Conservation (phyloP, 1,139 yeast genomes). For the Yamadazyma sp. region DNA sequence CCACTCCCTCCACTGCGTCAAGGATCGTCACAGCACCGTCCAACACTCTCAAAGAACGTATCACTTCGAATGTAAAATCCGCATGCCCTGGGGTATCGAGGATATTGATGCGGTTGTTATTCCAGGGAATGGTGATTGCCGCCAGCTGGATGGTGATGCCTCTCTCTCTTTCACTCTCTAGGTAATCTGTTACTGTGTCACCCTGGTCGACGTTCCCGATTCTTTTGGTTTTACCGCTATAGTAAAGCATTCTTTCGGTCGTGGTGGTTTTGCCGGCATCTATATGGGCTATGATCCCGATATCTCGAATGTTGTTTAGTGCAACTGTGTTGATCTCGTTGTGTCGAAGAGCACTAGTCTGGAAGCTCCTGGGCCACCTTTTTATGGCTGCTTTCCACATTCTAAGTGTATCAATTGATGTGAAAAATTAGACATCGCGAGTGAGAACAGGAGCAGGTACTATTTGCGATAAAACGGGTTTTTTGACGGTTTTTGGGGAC, state of each 20-base stretch:
- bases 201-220: constrained; percentile 97
- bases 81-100: constrained; percentile 99
- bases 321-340: constrained; percentile 23
- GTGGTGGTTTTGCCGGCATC: constrained; percentile 93
- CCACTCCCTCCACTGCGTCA: constrained; percentile 98
- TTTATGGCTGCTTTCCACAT: background rate
- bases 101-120: constrained; percentile 68
- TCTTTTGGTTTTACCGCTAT: constrained; percentile 74
- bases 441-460: too few species aligned
- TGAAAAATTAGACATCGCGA: background rate
- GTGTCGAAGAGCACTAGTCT: background rate
- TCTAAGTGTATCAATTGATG: background rate
- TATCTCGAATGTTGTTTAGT: constrained; percentile 52
- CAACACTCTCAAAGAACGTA: constrained; percentile 79
- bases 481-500: too few species aligned
- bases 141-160: constrained; percentile 98
- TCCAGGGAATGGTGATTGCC: constrained; percentile 92
- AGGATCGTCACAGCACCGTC: constrained; percentile 93
- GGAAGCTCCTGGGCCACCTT: constrained; percentile 2
- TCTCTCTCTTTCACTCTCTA: constrained; percentile 86
- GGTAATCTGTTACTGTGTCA: constrained; percentile 90
- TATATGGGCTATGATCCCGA: constrained; percentile 82
- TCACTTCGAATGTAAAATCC: constrained; percentile 94
- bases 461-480: too few species aligned
- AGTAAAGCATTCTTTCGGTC: constrained; percentile 87